These are phyloP conservation scores for Stentor coeruleus DNA, from an alignment of 73 alveolate genomes.

Conservation along the genomic window DNA sequence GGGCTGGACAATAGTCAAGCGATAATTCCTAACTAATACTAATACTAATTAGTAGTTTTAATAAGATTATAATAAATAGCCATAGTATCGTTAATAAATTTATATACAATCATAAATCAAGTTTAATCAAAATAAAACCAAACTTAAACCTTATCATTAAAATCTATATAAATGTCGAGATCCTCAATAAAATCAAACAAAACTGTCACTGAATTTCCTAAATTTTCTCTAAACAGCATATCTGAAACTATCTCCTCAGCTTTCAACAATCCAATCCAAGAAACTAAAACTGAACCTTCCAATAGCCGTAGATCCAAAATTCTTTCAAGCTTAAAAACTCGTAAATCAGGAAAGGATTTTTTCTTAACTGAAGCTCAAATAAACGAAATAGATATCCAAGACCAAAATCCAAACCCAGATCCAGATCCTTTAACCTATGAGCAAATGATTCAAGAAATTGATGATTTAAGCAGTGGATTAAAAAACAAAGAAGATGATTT, in stretches of 20 bases:
- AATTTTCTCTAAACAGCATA: no score
- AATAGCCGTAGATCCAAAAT: background rate
- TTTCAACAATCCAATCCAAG: background rate
- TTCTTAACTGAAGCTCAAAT: conserved; percentile 25
- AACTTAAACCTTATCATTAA: no score
- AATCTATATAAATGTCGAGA: no score
- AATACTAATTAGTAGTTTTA: no score
- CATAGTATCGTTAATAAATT: no score
- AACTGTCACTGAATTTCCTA: no score
- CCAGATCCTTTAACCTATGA: background rate
- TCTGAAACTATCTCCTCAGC: conserved; percentile 19
- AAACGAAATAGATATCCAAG: conserved; percentile 18
- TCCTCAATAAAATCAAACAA: no score
- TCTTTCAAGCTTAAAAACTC: background rate
- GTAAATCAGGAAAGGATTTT: background rate
- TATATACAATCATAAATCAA: no score
- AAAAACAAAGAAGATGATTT: background rate
- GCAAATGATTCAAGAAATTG: conserved; percentile 12
- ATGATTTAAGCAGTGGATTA: background rate
- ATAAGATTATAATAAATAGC: no score
- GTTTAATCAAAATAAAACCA: no score
- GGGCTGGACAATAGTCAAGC: no score
- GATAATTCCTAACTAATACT: no score
- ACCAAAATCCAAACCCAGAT: background rate
- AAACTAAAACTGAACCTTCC: background rate